A percentile compares a stretch with the other conserved stretches of the same genome.
phyloP scores from a whole-genome alignment of 768 basidiomycete species.

The Hebeloma cylindrosporum region DNA sequence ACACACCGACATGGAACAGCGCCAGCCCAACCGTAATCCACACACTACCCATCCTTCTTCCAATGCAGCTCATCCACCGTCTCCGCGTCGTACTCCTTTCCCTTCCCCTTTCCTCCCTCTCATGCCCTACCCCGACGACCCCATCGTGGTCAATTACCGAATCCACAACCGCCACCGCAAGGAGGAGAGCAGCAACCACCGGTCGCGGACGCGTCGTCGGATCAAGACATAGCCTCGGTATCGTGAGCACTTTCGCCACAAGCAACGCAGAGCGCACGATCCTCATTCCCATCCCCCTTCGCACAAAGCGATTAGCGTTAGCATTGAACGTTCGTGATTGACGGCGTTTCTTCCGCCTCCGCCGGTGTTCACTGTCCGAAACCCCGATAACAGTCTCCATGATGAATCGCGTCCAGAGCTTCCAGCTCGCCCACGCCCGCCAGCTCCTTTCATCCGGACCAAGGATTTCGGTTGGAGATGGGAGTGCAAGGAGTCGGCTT shows the following conservation, averaged over 20 bases:
- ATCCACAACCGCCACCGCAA: constrained; percentile 25
- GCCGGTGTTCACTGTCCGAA: not conserved
- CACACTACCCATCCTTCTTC: not conserved
- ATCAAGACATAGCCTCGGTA: constrained; percentile 19
- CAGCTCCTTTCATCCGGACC: constrained; percentile 23
- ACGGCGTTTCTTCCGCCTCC: constrained; percentile 4
- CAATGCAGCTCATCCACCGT: not conserved
- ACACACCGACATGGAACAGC: constrained; percentile 17
- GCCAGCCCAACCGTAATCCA: constrained; percentile 22
- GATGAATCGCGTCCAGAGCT: constrained; percentile 3
- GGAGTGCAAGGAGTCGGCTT: constrained; percentile 20
- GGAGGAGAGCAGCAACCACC: constrained; percentile 18
- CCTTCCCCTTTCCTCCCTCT: not conserved
- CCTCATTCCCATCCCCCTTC: constrained; percentile 10
- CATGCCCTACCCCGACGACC: constrained; percentile 2
- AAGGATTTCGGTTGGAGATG: constrained; percentile 22
- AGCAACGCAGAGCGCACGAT: constrained; percentile 21
- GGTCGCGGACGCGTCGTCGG: constrained; percentile 16
- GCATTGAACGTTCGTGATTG: not conserved
- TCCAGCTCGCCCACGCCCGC: constrained; percentile 14
- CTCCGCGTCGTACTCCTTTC: not conserved
- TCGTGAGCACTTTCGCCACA: constrained; percentile 20
- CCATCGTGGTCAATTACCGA: constrained; percentile 23
- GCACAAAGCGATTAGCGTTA: not conserved
- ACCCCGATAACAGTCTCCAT: not conserved